phyloP scores from a whole-genome alignment of 2,329 filamentous ascomycete species.

The Pyrenochaeta sp. region DNA sequence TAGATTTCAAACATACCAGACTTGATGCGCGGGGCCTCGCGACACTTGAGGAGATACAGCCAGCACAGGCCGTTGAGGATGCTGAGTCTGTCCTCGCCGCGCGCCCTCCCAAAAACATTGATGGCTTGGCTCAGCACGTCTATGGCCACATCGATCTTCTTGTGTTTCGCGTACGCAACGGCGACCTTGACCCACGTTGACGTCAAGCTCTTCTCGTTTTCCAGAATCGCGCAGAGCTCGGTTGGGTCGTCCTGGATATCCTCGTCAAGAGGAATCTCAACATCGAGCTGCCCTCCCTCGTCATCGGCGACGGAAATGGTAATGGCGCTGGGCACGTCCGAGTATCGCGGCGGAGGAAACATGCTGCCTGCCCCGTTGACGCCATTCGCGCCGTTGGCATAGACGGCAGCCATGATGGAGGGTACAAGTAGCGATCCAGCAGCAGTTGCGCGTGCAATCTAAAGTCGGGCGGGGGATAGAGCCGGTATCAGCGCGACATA shows the following conservation, averaged over 20 bases:
- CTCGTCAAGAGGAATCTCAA: conserved; percentile 92
- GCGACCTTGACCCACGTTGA: conserved; percentile 99
- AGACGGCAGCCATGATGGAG: conserved; percentile 60
- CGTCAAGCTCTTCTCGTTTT: conserved; percentile 90
- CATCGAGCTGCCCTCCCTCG: conserved; percentile 72
- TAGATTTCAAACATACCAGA: conserved; percentile 62
- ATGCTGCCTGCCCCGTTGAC: conserved; percentile 55
- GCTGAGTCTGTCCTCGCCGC: conserved; percentile 82
- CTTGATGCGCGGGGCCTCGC: conserved; percentile 75
- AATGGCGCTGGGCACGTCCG: conserved; percentile 69
- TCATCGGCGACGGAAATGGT: conserved; percentile 70
- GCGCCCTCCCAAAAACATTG: conserved; percentile 72
- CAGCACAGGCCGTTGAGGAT: conserved; percentile 87
- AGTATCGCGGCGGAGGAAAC: conserved; percentile 61
- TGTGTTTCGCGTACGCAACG: conserved; percentile 94
- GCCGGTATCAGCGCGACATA: conserved; percentile 31
- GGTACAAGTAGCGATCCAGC: conserved; percentile 18
- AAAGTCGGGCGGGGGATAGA: not conserved
- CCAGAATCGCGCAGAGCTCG: conserved; percentile 91
- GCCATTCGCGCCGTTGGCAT: conserved; percentile 60
- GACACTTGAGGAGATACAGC: conserved; percentile 89
- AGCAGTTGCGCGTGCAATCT: conserved; percentile 1
- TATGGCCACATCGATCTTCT: conserved; percentile 85
- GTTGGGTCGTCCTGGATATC: conserved; percentile 87
- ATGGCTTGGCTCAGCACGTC: conserved; percentile 77